Base-by-base conservation (phyloP, 305 asterid species). In the Andrographis paniculata region DNA sequence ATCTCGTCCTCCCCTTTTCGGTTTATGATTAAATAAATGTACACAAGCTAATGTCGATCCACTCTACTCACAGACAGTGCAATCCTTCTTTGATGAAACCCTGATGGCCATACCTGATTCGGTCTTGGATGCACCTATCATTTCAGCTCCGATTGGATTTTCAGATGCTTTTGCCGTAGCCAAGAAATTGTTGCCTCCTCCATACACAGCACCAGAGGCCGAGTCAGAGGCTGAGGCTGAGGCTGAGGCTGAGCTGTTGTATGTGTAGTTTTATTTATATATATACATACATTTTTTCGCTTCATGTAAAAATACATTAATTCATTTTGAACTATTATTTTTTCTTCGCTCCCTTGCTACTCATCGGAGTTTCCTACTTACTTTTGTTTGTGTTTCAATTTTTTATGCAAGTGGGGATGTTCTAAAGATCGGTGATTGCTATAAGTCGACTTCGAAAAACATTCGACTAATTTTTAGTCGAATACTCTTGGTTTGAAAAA, bases 151-250 rank as follows among this genome's bases (percentile, higher is more conserved):
- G 0, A 38, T 66, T 19, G 73, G 69, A 36, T 61, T 61, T 50
- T 17, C 68, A 2, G 74, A 79, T 20, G 62, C 58, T 31, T 88
- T 88, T 28, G 72, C 73, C 35, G 74, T 69, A 52, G 73, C 87
- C 17, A 79, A 75, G 72, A 67, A 50, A 17, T 30, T 76, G 74
- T 55, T 88, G 35, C 97, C 97, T 47, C 74, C 84, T 38, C 85
- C 83, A 14, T 72, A 72, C 28, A 44, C 51, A 17, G 51, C 62
- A 13, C 65, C 5, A 61, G 53, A 64, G 95, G n/a, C n/a, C n/a
- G n/a, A n/a, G n/a, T n/a, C n/a, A n/a, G n/a, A 84, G 56, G 84
- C 75, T 50, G 94, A 84, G 54, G 82, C 73, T 47, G 87, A 84
- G 56, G 84, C 75, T 50, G 94, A 84, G 54, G 82, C 73, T 47